phyloP scores from a whole-genome alignment of 345 rosid species.

The Populus tremula region DNA sequence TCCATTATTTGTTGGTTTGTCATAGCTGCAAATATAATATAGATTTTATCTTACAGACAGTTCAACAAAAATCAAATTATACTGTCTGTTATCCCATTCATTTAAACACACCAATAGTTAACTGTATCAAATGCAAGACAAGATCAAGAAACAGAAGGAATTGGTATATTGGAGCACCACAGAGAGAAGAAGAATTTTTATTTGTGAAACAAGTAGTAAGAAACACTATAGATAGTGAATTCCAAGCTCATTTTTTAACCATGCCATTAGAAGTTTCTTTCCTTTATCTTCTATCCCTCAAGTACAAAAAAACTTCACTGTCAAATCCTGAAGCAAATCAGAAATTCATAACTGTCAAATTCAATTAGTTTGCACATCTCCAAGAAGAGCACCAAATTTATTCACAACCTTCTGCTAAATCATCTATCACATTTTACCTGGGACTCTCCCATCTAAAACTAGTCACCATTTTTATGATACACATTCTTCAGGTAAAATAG shows the following conservation, averaged over 20 bases:
- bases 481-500: background rate
- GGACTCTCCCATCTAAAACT: background rate
- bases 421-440: background rate
- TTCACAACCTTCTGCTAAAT: background rate
- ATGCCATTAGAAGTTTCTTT: background rate
- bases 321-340: background rate
- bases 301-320: background rate
- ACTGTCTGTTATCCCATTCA: background rate
- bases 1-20: conserved; percentile 72
- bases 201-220: background rate
- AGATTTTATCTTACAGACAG: conserved; percentile 16
- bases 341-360: background rate
- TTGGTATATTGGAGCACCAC: background rate
- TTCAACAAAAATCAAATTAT: background rate
- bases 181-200: background rate
- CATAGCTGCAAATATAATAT: conserved; percentile 57
- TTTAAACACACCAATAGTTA: no score
- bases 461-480: background rate
- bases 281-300: background rate
- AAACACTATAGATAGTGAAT: background rate
- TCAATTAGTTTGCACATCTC: background rate
- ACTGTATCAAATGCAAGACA: background rate
- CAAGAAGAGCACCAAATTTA: background rate
- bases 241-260: background rate
- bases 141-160: background rate